Evolutionary conservation across 129 eudicot genomes (phyloP).

Genomic region (Silybum marianum): DNA sequence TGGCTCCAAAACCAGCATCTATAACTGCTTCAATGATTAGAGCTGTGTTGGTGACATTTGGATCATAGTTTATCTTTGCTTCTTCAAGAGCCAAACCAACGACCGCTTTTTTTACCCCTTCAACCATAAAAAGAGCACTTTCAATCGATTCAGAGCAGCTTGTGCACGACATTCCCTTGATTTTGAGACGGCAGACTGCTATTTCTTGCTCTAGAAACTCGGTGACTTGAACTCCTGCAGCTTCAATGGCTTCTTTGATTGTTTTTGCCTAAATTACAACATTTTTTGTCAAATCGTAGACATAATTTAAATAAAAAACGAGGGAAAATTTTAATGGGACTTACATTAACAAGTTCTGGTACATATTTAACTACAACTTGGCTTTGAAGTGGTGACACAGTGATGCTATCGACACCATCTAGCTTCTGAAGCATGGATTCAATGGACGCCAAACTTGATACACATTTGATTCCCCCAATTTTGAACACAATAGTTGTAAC

Average conservation of each 20-base stretch:
- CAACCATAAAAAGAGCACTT: slow-evolving; percentile 64
- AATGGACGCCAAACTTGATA: slow-evolving; percentile 69
- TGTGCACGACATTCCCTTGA: slow-evolving; percentile 96
- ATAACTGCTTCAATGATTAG: slow-evolving; percentile 64
- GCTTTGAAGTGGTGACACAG: slow-evolving; percentile 77
- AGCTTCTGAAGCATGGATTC: slow-evolving; percentile 60
- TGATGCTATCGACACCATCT: slow-evolving; percentile 61
- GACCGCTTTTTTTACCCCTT: slow-evolving; percentile 88
- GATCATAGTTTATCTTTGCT: slow-evolving; percentile 92
- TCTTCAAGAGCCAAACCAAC: slow-evolving; percentile 95
- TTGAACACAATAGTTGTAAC: slow-evolving; percentile 48
- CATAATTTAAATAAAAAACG: neutral
- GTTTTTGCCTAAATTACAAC: slow-evolving; percentile 51
- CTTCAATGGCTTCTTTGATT: slow-evolving; percentile 82
- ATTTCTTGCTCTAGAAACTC: slow-evolving; percentile 76
- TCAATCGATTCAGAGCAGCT: slow-evolving; percentile 90
- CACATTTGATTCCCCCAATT: slow-evolving; percentile 54
- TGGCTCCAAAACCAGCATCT: slow-evolving; percentile 98
- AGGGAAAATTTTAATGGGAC: slow-evolving; percentile 6
- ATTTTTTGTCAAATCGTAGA: neutral
- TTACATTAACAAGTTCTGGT: slow-evolving; percentile 62
- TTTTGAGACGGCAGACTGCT: slow-evolving; percentile 74
- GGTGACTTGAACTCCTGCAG: slow-evolving; percentile 70
- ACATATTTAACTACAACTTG: slow-evolving; percentile 69
- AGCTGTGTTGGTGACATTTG: slow-evolving; percentile 52